Evolutionary conservation across 345 rosid genomes (phyloP).

Genomic region (Bruguiera sexangula): DNA sequence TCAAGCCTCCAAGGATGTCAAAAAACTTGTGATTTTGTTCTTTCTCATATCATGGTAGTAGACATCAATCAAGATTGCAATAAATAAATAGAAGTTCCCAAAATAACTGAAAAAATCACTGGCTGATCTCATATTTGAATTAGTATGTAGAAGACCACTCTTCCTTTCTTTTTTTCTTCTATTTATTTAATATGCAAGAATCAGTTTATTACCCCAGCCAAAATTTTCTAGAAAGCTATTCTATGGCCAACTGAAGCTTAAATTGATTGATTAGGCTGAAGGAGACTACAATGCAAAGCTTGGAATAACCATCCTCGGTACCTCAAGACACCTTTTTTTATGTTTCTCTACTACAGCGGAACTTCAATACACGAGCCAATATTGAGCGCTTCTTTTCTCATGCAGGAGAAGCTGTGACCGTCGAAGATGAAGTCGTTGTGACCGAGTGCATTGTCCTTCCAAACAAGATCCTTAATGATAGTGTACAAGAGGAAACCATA

Average conservation of each 20-base stretch:
- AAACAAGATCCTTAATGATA: slow-evolving; percentile 52
- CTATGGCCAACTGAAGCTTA: slow-evolving; percentile 1
- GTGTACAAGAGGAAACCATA: slow-evolving; percentile 75
- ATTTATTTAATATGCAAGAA: background rate
- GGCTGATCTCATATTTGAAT: too few species aligned
- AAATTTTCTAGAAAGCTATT: background rate
- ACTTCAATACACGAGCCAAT: background rate
- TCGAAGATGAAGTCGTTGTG: slow-evolving; percentile 74
- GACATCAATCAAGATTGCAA: too few species aligned
- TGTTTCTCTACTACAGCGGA: background rate
- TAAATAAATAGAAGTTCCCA: too few species aligned
- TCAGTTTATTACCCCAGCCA: background rate
- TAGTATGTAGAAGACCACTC: too few species aligned
- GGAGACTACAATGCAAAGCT: slow-evolving; percentile 72
- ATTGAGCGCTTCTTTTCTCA: background rate
- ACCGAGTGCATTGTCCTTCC: slow-evolving; percentile 80
- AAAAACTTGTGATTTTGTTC: background rate
- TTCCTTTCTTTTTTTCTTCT: too few species aligned
- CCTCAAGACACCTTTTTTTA: background rate
- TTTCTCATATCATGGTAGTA: too few species aligned
- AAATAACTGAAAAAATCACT: too few species aligned
- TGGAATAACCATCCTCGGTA: slow-evolving; percentile 82
- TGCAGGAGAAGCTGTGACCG: slow-evolving; percentile 81
- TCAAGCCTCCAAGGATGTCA: background rate
- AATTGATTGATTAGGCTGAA: slow-evolving; percentile 42